These are phyloP conservation scores for Terana coerulea DNA, from an alignment of 768 basidiomycete genomes.

Conservation along the genomic window DNA sequence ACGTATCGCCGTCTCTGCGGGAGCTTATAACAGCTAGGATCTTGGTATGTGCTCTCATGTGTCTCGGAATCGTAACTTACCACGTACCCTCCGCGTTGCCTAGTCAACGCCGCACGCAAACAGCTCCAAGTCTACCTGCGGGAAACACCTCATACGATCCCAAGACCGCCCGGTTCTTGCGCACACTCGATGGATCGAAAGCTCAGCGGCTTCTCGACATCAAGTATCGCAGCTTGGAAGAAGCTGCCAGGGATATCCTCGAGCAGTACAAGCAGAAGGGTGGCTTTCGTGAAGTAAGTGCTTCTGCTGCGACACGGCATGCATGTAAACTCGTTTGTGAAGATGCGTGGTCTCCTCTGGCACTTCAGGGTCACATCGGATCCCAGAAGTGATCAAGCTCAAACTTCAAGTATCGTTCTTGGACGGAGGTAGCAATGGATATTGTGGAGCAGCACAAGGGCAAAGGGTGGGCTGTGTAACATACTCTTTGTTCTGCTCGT, in stretches of 20 bases:
- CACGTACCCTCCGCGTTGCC: background rate
- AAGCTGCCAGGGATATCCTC: background rate
- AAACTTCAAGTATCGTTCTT: too few species aligned
- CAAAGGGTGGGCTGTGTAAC: conserved; percentile 24
- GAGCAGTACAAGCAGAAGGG: background rate
- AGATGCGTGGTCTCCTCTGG: too few species aligned
- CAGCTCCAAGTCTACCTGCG: background rate
- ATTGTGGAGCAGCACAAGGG: conserved; percentile 19
- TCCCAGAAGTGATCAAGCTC: too few species aligned
- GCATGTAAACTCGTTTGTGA: too few species aligned
- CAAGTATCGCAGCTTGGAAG: background rate
- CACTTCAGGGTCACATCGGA: too few species aligned
- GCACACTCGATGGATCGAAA: too few species aligned
- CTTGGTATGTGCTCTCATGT: conserved; percentile 5
- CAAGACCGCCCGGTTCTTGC: too few species aligned
- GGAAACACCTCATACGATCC: conserved; percentile 11
- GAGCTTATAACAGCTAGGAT: conserved; percentile 14
- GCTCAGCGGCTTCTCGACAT: background rate
- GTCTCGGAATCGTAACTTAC: background rate
- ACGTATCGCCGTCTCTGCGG: conserved; percentile 30
- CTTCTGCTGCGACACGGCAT: too few species aligned
- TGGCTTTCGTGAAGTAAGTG: too few species aligned
- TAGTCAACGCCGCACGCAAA: conserved; percentile 12
- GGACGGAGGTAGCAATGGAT: too few species aligned
- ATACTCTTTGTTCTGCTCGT: too few species aligned